Percentiles rank a stretch among this genome's conserved stretches.
Conservation (phyloP, 1,284 basidiomycete species). For the Hypsizygus ulmarius region DNA sequence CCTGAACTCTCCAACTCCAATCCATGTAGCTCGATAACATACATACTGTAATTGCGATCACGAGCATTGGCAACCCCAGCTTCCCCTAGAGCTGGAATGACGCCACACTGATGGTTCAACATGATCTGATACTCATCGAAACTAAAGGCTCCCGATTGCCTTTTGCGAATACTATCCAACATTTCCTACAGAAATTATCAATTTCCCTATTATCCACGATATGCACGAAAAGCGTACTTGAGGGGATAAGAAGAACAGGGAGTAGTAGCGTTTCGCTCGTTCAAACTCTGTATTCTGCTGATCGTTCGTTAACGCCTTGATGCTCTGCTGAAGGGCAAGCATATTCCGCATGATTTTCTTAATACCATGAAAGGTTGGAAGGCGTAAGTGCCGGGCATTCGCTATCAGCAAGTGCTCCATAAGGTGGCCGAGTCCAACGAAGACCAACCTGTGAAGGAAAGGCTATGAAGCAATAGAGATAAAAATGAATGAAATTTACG, state of each 20-base stretch:
- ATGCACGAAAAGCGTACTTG: conserved; percentile 47
- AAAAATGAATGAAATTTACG: conserved; percentile 26
- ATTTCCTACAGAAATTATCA: conserved; percentile 52
- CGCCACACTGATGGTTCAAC: conserved; percentile 83
- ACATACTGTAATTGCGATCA: conserved; percentile 74
- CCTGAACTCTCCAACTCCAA: conserved; percentile 63
- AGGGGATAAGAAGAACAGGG: conserved; percentile 72
- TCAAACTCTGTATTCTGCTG: conserved; percentile 69
- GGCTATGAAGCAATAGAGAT: not conserved
- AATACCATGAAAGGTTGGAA: conserved; percentile 77
- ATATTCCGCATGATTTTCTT: conserved; percentile 91
- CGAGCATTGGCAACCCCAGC: conserved; percentile 48
- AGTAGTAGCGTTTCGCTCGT: conserved; percentile 78
- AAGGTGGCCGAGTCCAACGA: conserved; percentile 83
- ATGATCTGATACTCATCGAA: conserved; percentile 93
- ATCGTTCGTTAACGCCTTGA: conserved; percentile 74
- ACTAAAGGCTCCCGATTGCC: conserved; percentile 51
- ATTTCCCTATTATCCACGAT: not conserved
- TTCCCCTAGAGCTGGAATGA: conserved; percentile 57
- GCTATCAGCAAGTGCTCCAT: conserved; percentile 84
- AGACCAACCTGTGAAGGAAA: conserved; percentile 64
- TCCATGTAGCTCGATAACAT: conserved; percentile 79
- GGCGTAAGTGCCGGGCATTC: conserved; percentile 69
- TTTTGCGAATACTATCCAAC: conserved; percentile 63
- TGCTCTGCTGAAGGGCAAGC: conserved; percentile 88